Base-by-base conservation (phyloP, 2,329 filamentous ascomycete genomes). In the Beauveria sp. region DNA sequence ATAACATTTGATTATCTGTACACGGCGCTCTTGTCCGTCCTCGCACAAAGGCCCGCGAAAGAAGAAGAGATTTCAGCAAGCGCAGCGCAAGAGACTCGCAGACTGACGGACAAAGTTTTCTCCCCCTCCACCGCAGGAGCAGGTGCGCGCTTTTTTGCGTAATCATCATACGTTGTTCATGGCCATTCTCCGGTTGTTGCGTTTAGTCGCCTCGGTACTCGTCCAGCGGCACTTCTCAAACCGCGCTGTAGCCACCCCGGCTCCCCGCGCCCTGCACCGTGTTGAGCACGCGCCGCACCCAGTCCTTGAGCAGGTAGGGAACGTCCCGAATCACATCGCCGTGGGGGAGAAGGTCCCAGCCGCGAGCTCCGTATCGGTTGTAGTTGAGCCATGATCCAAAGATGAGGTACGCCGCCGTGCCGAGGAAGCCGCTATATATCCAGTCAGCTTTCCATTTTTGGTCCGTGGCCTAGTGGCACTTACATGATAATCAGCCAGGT, bases 361-460 rank as follows among this genome's bases (percentile, higher is more conserved):
- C 95, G 50, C 93, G 84, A 58, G 93, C 93, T 53, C 93, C 93
- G 75, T 96, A 96, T 64, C 93, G 90, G 78, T 92, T 97, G 82
- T 98, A 98, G 80, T 98, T 98, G 73, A 98, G 86, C 95, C 95
- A 99, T 22, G 93, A 96, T 66, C 93, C 93, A 71, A 98, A 98
- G 73, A 98, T 96, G 66, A 99, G 87, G 77, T 98, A 99, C 26
- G 93, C 79, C 2, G 95, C 91, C 46, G 86, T 88, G 51, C 85
- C 85, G 65, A 98, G 82, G 83, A 99, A 99, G 63, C 88, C 77
- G 67, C 93, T 96, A 66, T 65, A 67, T 71, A n/a, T 26, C 3
- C 38, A 18, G 28, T 60, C 28, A 54, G 50, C 42, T 14, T 42
- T 9, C 2, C 2, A 40, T 18, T 20, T 20, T 5, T 14, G 16